phyloP scores from a whole-genome alignment of 352 stramenopile genomes.

The Phytopythium oedochilum region DNA sequence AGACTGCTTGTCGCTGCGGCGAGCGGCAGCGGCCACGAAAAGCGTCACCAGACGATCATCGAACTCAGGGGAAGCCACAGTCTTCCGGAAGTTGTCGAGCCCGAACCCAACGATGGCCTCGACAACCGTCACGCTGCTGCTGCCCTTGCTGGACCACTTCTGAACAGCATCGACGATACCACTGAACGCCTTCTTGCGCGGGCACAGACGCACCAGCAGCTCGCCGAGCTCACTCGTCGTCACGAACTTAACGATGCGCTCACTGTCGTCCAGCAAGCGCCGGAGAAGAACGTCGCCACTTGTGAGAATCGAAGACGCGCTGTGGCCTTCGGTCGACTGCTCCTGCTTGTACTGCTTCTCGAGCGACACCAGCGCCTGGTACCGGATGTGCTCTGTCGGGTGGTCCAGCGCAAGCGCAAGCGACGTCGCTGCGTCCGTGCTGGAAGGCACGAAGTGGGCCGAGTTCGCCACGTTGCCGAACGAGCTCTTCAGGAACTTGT shows the following conservation, averaged over 20 bases:
- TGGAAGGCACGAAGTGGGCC: constrained; percentile 66
- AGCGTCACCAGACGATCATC: constrained; percentile 63
- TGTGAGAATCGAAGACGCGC: constrained; percentile 16
- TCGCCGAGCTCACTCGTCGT: constrained; percentile 42
- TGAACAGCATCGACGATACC: constrained; percentile 41
- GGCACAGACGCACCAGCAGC: constrained; percentile 46
- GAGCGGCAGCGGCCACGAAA: constrained; percentile 42
- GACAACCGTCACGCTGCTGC: constrained; percentile 29
- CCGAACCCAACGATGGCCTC: constrained; percentile 45
- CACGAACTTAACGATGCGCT: constrained; percentile 61
- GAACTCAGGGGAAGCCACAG: constrained; percentile 12
- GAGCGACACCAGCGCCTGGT: constrained; percentile 65
- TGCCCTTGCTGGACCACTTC: constrained; percentile 36
- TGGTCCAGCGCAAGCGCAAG: constrained; percentile 76
- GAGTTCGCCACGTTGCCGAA: constrained; percentile 74
- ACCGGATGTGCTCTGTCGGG: constrained; percentile 67
- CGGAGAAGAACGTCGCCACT: constrained; percentile 58
- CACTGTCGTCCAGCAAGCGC: constrained; percentile 72
- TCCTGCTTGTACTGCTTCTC: constrained; percentile 39
- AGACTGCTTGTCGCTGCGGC: constrained; percentile 10
- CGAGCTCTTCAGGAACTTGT: constrained; percentile 55
- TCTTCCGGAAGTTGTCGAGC: constrained; percentile 42
- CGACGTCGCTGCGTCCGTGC: constrained; percentile 61
- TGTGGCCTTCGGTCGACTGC: neutral
- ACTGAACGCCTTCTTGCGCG: constrained; percentile 49